These are phyloP conservation scores for Brassica nigra DNA, from an alignment of 345 rosid species.

Conservation along the genomic window DNA sequence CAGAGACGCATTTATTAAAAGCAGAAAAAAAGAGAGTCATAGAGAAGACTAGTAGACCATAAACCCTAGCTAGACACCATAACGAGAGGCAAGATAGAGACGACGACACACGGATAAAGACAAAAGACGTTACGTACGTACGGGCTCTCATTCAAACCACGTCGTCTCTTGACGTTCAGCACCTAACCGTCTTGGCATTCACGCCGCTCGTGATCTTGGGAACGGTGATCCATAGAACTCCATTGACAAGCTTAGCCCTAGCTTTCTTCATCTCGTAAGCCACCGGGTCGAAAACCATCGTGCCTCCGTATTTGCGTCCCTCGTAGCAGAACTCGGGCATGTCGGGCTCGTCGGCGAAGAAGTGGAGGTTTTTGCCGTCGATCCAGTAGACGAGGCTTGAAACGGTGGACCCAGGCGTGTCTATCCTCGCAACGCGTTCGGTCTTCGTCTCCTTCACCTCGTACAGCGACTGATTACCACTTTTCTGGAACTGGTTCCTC, in stretches of 20 bases:
- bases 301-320: conserved; percentile 32
- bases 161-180: not conserved
- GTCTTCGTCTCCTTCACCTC: not conserved
- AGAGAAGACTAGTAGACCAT: not conserved
- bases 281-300: not conserved
- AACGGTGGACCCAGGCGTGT: not conserved
- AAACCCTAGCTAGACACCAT: conserved; percentile 7
- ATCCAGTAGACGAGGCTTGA: conserved; percentile 19
- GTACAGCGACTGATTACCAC: not conserved
- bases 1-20: not conserved
- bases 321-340: not conserved
- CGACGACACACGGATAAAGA: not conserved
- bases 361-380: conserved; percentile 6
- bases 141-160: not conserved
- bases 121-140: not conserved
- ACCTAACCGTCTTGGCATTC: not conserved
- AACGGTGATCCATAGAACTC: conserved; percentile 25
- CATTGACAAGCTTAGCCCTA: conserved; percentile 14
- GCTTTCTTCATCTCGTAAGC: not conserved
- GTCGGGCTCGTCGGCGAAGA: conserved; percentile 30
- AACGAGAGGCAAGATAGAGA: not conserved
- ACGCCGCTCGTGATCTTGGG: conserved; percentile 18
- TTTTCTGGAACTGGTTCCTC: not conserved
- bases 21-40: not conserved
- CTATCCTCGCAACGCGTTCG: not conserved